These are phyloP conservation scores for Mariannaea elegans DNA, from an alignment of 2,329 filamentous ascomycete species.

Conservation along the genomic window DNA sequence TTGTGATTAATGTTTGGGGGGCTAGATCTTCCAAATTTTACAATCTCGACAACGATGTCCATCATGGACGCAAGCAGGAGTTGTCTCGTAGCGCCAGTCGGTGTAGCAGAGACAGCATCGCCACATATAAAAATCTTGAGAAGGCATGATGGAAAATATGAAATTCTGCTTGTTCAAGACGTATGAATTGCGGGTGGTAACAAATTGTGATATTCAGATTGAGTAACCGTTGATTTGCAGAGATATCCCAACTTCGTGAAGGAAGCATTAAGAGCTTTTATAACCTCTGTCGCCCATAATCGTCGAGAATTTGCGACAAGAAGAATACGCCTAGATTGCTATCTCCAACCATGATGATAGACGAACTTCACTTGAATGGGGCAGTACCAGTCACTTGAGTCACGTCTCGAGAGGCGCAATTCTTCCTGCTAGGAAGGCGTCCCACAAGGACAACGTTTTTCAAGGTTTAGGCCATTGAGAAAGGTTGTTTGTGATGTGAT, in stretches of 20 bases:
- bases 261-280: too few species aligned
- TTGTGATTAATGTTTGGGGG: not conserved
- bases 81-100: not conserved
- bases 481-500: not conserved
- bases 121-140: too few species aligned
- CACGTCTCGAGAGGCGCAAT: not conserved
- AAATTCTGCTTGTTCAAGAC: too few species aligned
- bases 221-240: too few species aligned
- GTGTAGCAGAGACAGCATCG: not conserved
- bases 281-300: too few species aligned
- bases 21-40: not conserved
- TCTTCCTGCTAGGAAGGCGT: not conserved
- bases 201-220: too few species aligned
- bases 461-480: not conserved
- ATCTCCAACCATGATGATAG: not conserved
- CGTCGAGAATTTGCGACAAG: too few species aligned
- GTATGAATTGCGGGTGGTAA: too few species aligned
- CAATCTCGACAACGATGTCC: not conserved
- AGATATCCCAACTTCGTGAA: too few species aligned
- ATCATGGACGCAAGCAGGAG: not conserved
- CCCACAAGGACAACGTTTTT: not conserved
- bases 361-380: not conserved
- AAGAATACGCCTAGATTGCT: not conserved
- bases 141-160: too few species aligned
- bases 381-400: not conserved